These are phyloP conservation scores for Fraxinus americana DNA, from an alignment of 257 asterid species.

Conservation along the genomic window DNA sequence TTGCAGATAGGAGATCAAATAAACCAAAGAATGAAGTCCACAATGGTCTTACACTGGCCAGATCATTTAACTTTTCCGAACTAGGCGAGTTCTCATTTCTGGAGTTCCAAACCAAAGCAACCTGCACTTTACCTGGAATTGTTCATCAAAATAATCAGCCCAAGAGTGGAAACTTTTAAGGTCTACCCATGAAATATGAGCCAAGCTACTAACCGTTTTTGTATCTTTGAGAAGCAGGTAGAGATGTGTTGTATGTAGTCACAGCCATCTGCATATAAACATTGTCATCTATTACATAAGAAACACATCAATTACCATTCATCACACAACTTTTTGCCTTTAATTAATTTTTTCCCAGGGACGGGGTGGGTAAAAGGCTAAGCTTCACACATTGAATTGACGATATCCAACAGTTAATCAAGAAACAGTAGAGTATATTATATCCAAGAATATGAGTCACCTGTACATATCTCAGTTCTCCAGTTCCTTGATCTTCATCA, in stretches of 20 bases:
- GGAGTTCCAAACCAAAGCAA: constrained; percentile 91
- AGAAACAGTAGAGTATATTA: constrained; percentile 11
- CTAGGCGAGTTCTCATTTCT: constrained; percentile 73
- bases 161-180: background rate
- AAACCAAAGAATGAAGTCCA: constrained; percentile 23
- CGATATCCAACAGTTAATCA: background rate
- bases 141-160: constrained; percentile 28
- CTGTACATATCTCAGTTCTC: constrained; percentile 93
- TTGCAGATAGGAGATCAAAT: constrained; percentile 18
- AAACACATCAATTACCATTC: background rate
- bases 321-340: background rate
- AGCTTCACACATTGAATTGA: background rate
- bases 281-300: constrained; percentile 20
- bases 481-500: constrained; percentile 87
- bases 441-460: constrained; percentile 36
- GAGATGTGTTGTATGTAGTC: constrained; percentile 87
- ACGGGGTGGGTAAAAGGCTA: background rate
- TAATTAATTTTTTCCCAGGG: background rate
- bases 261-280: constrained; percentile 73
- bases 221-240: constrained; percentile 79
- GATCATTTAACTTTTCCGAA: constrained; percentile 59
- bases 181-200: constrained; percentile 7
- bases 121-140: constrained; percentile 87
- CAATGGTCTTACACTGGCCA: constrained; percentile 67
- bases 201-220: constrained; percentile 58